A percentile compares a stretch with the other conserved stretches of the same genome.
These are phyloP conservation scores for Irpex sp. DNA, from an alignment of 1,284 basidiomycete genomes.

Conservation along the genomic window DNA sequence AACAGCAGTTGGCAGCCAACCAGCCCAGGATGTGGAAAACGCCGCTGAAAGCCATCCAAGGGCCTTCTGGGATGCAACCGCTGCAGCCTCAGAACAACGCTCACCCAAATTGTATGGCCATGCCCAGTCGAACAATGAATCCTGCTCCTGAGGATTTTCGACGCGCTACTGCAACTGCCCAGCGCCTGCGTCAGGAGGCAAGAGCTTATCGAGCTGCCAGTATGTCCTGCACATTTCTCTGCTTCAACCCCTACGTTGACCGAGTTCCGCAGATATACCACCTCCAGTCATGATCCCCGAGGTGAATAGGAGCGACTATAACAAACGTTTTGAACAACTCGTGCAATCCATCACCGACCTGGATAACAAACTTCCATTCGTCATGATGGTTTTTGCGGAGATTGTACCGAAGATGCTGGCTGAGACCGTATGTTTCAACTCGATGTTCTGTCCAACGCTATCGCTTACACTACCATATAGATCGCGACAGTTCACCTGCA, in stretches of 20 bases:
- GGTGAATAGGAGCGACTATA: background rate
- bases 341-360: background rate
- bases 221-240: background rate
- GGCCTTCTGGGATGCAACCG: background rate
- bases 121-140: background rate
- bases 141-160: background rate
- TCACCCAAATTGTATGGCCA: background rate
- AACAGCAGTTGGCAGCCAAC: slow-evolving; percentile 1
- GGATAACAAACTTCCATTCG: background rate
- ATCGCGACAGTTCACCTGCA: background rate
- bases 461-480: background rate
- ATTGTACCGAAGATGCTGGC: background rate
- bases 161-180: background rate
- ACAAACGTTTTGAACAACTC: background rate
- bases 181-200: background rate
- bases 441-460: background rate
- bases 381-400: background rate
- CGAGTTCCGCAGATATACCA: background rate
- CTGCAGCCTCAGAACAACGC: background rate
- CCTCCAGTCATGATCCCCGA: background rate
- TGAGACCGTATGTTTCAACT: background rate
- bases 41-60: background rate
- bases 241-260: background rate
- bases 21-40: background rate
- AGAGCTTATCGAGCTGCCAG: background rate